Evolutionary conservation across 345 rosid species (phyloP).

Genomic region (Chamaenerion angustifolium): DNA sequence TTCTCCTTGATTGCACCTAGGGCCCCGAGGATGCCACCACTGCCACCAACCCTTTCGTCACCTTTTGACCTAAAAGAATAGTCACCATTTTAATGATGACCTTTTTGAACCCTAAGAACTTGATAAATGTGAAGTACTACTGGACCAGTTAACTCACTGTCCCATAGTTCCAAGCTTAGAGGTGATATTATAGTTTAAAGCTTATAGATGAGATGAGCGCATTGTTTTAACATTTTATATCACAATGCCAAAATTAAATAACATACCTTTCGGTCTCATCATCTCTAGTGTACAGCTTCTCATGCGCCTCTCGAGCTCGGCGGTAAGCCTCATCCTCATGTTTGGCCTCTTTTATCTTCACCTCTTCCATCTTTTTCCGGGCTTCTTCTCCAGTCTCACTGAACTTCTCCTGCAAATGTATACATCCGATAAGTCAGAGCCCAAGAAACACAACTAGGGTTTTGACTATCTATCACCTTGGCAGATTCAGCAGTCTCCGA

Average conservation of each 20-base stretch:
- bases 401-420: slow-evolving; percentile 23
- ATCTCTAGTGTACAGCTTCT: background rate
- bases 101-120: background rate
- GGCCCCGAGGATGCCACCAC: slow-evolving; percentile 22
- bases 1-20: slow-evolving; percentile 32
- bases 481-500: slow-evolving; percentile 28
- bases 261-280: background rate
- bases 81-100: background rate
- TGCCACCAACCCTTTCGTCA: slow-evolving; percentile 14
- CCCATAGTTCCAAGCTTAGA: too few species aligned
- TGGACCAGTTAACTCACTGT: too few species aligned
- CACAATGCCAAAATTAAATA: too few species aligned
- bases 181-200: too few species aligned
- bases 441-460: background rate
- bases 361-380: slow-evolving; percentile 36
- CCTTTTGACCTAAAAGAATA: background rate
- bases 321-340: slow-evolving; percentile 16
- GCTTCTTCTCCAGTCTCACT: slow-evolving; percentile 36
- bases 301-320: slow-evolving; percentile 11
- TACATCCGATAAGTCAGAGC: background rate
- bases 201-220: too few species aligned
- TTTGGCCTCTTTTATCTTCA: slow-evolving; percentile 27
- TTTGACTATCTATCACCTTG: slow-evolving; percentile 11
- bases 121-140: too few species aligned
- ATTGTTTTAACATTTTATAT: too few species aligned